Conservation (phyloP, 805 yeast genomes). For the Suhomyces xylopsoci region DNA sequence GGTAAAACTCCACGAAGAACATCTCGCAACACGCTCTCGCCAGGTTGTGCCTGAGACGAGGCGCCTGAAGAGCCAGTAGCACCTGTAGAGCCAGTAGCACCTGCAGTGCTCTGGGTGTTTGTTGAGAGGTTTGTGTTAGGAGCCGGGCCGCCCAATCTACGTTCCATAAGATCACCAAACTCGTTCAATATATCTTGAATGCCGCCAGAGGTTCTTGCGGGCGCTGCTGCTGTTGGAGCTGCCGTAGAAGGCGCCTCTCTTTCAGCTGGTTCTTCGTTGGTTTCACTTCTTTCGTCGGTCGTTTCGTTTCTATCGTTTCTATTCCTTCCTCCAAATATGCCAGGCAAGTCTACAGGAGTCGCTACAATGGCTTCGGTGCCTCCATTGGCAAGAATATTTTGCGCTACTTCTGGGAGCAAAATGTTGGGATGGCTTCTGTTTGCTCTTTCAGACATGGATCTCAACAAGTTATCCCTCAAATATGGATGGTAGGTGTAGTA, state of each 20-base stretch:
- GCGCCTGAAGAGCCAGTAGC: neutral
- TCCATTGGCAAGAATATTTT: slow-evolving; percentile 21
- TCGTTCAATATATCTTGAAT: slow-evolving; percentile 21
- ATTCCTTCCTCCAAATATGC: neutral
- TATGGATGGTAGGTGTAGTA: slow-evolving; percentile 27
- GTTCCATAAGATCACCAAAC: slow-evolving; percentile 22
- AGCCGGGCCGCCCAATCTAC: slow-evolving; percentile 1
- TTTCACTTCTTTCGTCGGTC: neutral
- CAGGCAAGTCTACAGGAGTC: neutral
- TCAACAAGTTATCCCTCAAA: slow-evolving; percentile 19
- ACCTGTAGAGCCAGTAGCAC: neutral
- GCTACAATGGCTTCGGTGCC: neutral
- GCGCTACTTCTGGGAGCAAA: slow-evolving; percentile 37
- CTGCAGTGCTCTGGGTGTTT: neutral
- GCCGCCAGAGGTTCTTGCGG: slow-evolving; percentile 2
- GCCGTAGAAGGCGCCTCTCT: neutral
- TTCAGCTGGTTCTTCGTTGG: neutral
- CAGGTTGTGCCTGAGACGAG: neutral
- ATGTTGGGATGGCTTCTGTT: slow-evolving; percentile 34
- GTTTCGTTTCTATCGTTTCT: neutral
- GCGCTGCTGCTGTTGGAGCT: neutral
- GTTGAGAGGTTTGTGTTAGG: neutral
- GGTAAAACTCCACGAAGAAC: slow-evolving; percentile 12
- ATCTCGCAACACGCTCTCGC: slow-evolving; percentile 1
- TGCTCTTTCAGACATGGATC: slow-evolving; percentile 27